A percentile compares a stretch with the other conserved stretches of the same genome.
Evolutionary conservation across 2,329 filamentous ascomycete genomes (phyloP).

Genomic region (Diaporthe citriasiana): DNA sequence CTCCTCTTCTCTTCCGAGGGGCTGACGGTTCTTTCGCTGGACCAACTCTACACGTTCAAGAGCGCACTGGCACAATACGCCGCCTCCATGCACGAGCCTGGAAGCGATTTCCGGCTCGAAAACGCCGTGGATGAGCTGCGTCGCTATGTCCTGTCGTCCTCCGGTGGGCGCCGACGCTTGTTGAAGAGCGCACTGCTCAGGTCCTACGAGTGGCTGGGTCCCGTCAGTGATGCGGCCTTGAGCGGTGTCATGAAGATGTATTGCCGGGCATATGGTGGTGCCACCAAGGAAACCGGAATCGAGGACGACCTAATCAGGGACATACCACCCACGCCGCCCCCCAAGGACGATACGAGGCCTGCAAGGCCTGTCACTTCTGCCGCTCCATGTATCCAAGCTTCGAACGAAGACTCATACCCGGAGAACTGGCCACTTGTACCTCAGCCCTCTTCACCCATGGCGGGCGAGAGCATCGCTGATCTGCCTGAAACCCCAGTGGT

Average conservation of each 20-base stretch:
- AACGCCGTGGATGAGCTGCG: slow-evolving; percentile 75
- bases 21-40: slow-evolving; percentile 71
- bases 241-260: slow-evolving; percentile 70
- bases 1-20: slow-evolving; percentile 72
- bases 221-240: slow-evolving; percentile 63
- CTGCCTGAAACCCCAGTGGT: slow-evolving; percentile 4
- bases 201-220: slow-evolving; percentile 70
- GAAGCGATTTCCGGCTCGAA: slow-evolving; percentile 63
- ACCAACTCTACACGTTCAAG: slow-evolving; percentile 76
- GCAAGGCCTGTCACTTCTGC: not conserved
- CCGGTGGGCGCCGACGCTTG: slow-evolving; percentile 63
- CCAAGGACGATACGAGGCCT: not conserved
- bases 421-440: slow-evolving; percentile 15
- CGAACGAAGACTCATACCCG: not conserved
- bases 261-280: slow-evolving; percentile 67
- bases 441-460: not conserved
- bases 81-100: slow-evolving; percentile 51
- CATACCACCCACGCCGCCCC: slow-evolving; percentile 12
- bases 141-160: slow-evolving; percentile 65
- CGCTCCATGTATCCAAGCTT: not conserved
- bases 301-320: slow-evolving; percentile 49
- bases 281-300: slow-evolving; percentile 63
- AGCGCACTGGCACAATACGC: slow-evolving; percentile 71
- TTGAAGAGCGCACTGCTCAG: slow-evolving; percentile 65
- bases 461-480: not conserved